phyloP scores from a whole-genome alignment of 2,329 filamentous ascomycete species.

The Aspergillus melleus region DNA sequence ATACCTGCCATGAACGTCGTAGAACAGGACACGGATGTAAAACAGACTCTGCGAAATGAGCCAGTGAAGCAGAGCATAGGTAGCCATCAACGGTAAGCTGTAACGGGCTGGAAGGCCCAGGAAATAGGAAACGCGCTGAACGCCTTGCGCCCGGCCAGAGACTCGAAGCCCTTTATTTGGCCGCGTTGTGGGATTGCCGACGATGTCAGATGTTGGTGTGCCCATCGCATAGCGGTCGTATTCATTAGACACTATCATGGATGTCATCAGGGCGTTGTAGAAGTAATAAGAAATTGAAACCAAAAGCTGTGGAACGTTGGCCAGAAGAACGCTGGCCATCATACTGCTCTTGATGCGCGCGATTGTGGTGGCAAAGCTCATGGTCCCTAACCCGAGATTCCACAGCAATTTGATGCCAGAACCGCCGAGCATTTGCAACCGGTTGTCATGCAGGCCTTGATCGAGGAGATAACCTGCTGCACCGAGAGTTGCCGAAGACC shows the following conservation, averaged over 20 bases:
- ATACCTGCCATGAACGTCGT: slow-evolving; percentile 10
- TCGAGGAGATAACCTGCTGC: neutral
- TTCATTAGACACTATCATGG: slow-evolving; percentile 43
- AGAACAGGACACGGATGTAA: slow-evolving; percentile 32
- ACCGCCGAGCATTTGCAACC: neutral
- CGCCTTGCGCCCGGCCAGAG: slow-evolving; percentile 35
- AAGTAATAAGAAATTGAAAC: slow-evolving; percentile 34
- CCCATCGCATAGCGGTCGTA: slow-evolving; percentile 4
- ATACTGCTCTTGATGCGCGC: neutral
- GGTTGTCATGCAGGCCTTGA: neutral
- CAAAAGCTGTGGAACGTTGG: slow-evolving; percentile 32
- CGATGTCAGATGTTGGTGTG: neutral
- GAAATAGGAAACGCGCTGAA: slow-evolving; percentile 47
- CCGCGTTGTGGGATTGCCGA: neutral
- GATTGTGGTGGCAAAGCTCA: neutral
- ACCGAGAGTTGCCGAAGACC: neutral
- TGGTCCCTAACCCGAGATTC: neutral
- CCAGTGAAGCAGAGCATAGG: slow-evolving; percentile 45
- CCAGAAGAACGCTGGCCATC: slow-evolving; percentile 15
- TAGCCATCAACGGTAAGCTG: slow-evolving; percentile 31
- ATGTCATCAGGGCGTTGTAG: slow-evolving; percentile 41
- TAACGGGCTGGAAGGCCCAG: slow-evolving; percentile 41
- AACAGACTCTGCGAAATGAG: slow-evolving; percentile 49
- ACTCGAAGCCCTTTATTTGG: slow-evolving; percentile 49
- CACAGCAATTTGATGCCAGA: neutral